A percentile compares a stretch with the other conserved stretches of the same genome.
Evolutionary conservation across 2,329 filamentous ascomycete genomes (phyloP).

Genomic region (Colletotrichum aenigma): DNA sequence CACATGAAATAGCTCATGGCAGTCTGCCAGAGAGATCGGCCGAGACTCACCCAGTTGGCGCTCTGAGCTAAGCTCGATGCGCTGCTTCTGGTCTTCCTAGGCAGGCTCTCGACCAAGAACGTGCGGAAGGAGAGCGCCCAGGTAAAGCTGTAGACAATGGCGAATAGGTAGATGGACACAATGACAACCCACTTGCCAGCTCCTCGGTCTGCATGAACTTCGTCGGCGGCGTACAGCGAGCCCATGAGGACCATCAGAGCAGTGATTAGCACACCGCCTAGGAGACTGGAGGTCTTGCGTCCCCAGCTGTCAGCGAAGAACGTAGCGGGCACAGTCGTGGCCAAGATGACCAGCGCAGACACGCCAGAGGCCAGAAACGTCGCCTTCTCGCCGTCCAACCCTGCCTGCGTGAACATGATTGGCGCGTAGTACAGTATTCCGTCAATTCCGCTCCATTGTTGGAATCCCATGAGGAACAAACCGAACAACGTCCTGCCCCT

Average conservation of each 20-base stretch:
- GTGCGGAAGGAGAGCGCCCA: conserved; percentile 58
- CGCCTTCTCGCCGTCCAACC: conserved; percentile 54
- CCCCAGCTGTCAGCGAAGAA: conserved; percentile 62
- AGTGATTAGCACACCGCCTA: conserved; percentile 55
- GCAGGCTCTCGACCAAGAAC: conserved; percentile 61
- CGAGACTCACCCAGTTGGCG: conserved; percentile 49
- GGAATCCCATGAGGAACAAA: conserved; percentile 62
- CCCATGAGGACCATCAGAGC: conserved; percentile 59
- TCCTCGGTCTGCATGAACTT: conserved; percentile 38
- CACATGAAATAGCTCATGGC: neutral
- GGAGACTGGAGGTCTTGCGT: conserved; percentile 55
- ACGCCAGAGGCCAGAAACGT: conserved; percentile 64
- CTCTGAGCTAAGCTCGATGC: conserved; percentile 59
- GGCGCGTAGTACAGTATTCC: conserved; percentile 68
- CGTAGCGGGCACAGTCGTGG: conserved; percentile 56
- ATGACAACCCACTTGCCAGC: conserved; percentile 55
- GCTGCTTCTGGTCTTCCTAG: conserved; percentile 55
- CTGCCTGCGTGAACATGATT: conserved; percentile 62
- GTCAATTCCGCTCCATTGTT: conserved; percentile 66
- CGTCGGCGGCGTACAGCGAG: conserved; percentile 49
- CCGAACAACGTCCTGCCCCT: conserved; percentile 53
- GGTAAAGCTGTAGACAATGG: conserved; percentile 46
- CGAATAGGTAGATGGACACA: conserved; percentile 54
- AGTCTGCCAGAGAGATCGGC: neutral
- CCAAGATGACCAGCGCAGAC: conserved; percentile 60